These are phyloP conservation scores for Flaveria sonorensis DNA, from an alignment of 129 eudicot species.

Conservation along the genomic window DNA sequence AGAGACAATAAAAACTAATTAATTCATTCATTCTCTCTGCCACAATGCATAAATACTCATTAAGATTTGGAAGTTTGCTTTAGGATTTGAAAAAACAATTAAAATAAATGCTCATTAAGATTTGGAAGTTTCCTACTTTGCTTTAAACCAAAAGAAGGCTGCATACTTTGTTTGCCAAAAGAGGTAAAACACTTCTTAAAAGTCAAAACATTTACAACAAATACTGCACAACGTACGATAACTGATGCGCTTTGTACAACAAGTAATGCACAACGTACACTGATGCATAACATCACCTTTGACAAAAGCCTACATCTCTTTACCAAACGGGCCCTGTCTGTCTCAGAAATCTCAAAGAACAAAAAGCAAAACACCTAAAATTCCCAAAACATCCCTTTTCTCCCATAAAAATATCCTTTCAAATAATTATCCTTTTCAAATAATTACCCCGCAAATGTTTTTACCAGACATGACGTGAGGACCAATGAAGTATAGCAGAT, in stretches of 20 bases:
- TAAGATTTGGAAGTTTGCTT: neutral
- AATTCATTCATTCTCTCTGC: neutral
- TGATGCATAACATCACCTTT: neutral
- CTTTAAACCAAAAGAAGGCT: conserved; percentile 14
- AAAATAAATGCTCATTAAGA: neutral
- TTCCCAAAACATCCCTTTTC: too few species aligned
- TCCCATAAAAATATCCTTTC: too few species aligned
- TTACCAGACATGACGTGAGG: too few species aligned
- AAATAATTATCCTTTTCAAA: too few species aligned
- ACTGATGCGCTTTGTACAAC: conserved; percentile 13
- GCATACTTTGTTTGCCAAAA: conserved; percentile 18
- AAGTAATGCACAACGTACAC: conserved; percentile 1
- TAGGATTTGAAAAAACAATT: too few species aligned
- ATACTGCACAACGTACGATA: conserved; percentile 4
- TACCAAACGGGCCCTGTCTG: conserved; percentile 24
- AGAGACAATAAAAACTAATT: neutral
- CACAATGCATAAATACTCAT: neutral
- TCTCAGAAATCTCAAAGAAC: neutral
- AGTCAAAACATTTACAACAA: neutral
- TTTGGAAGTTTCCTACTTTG: neutral
- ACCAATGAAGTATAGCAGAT: too few species aligned
- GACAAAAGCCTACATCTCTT: conserved; percentile 22
- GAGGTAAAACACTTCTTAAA: conserved; percentile 16
- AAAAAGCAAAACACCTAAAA: too few species aligned
- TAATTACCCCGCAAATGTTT: too few species aligned